Evolutionary conservation across 306 rosid species (phyloP), one percentile per base, ranked within the genome.

Genomic region (Hippophae tibetana): DNA sequence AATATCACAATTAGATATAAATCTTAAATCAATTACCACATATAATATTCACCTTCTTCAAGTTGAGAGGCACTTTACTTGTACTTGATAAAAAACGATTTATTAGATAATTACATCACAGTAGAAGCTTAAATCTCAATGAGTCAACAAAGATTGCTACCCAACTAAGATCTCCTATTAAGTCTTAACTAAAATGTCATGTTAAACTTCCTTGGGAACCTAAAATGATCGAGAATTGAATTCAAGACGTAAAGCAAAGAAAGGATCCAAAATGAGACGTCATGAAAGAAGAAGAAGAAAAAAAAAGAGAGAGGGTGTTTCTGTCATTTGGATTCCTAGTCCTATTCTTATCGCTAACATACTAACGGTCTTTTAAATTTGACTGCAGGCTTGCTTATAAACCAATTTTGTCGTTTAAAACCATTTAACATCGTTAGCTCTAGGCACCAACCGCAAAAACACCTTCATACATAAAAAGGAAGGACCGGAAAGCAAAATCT

Each of bases 361-460:
- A 18, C 43, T 42, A 66, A 70, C 74, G 58, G 56, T 57, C 66
- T 41, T 54, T 71, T 43, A 13, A 43, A 67, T 14, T 58, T 57
- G 43, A 61, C 73, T 12, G 40, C 58, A 42, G n/a, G 7, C 43
- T 71, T 72, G 77, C 84, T 78, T 84, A 43, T 53, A 61, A 63
- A 31, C 0, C 38, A 31, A 4, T 31, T 31, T 43, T 11, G 3
- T 0, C 9, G 42, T 25, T 26, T 45, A 10, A 3, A 8, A 55
- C 56, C 48, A 47, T 41, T 62, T 75, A 71, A 82, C 82, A 72
- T 60, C 74, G 77, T 82, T 69, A 31, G 38, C 38, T 31, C 5
- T 31, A 58, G 83, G 80, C 84, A 78, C 86, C 81, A 70, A 80
- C 74, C 73, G 7, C 58, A 56, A 47, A 69, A 71, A 23, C 38